Conservation (phyloP, 2,329 filamentous ascomycete species). For the Fusarium palustre region DNA sequence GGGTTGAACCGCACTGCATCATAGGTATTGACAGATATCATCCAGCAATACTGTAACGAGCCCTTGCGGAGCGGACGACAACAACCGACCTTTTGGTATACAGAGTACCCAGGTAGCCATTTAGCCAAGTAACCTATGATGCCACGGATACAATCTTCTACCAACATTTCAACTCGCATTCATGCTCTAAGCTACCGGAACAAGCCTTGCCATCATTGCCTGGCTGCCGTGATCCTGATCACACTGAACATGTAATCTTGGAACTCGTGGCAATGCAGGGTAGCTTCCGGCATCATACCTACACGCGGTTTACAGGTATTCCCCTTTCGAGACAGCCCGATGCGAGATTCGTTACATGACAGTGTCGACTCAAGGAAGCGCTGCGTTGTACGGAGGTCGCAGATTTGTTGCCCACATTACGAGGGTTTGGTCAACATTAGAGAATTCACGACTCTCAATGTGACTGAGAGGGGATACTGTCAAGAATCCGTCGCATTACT, state of each 20-base stretch:
- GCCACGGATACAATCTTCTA: background rate
- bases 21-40: conserved; percentile 45
- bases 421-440: background rate
- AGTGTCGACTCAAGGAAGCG: background rate
- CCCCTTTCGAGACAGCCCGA: background rate
- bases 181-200: background rate
- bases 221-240: background rate
- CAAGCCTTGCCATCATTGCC: no score
- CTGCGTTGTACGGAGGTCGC: background rate
- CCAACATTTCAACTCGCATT: background rate
- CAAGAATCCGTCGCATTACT: background rate
- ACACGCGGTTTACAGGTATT: background rate
- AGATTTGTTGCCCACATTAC: background rate
- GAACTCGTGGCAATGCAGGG: background rate
- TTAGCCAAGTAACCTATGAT: no score
- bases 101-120: background rate
- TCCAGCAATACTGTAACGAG: conserved; percentile 19
- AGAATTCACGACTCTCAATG: background rate
- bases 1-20: conserved; percentile 52
- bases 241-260: background rate
- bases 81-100: conserved; percentile 10
- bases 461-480: background rate
- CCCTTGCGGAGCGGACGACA: conserved; percentile 32
- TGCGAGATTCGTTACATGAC: background rate
- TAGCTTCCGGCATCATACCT: background rate